Evolutionary conservation across 331 rosid genomes (phyloP), one percentile per base, ranked within the genome.

Genomic region (Acacia concinna): DNA sequence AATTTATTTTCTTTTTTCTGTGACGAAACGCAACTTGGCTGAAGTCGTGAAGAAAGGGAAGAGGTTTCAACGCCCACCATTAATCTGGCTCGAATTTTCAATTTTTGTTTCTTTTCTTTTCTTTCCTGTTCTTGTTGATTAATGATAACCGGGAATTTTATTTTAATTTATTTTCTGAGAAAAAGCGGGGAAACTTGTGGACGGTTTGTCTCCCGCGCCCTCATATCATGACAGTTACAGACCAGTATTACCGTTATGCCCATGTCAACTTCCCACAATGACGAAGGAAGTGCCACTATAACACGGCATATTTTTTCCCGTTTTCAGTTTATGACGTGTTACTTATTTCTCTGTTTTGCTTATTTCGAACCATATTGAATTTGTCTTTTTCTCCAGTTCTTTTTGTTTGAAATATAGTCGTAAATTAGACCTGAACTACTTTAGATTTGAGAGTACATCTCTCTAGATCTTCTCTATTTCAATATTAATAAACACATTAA

Each of bases 31-130:
- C 44, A 69, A 44, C n/a, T 37, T 64, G 68, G 77, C 73, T 73
- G 83, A 79, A 76, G 86, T 65, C 76, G 87, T 70, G 78, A 82
- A 75, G 84, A n/a, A 70, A 69, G 37, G 34, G 76, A 57, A 51
- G 44, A 72, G 73, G 46, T 81, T 77, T 73, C 28, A 38, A 81
- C 44, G 57, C 46, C 31, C 81, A 67, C 27, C 69, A 28, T 9
- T 40, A 87, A 70, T 87, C 85, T 75, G 17, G 69, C 84, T 83
- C 52, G 11, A 51, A 41, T 46, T 71, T 73, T 64, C 51, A 0
- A 3, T 28, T 47, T 46, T 52, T 68, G 75, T 54, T 34, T 59
- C 51, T 31, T 52, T 20, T 25, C 15, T 31, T 21, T 51, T 32
- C 8, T 27, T 27, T 59, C 13, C 3, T 72, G 40, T 51, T 28